Evolutionary conservation across 306 rosid species (phyloP).

Genomic region (Lathyrus aphaca): DNA sequence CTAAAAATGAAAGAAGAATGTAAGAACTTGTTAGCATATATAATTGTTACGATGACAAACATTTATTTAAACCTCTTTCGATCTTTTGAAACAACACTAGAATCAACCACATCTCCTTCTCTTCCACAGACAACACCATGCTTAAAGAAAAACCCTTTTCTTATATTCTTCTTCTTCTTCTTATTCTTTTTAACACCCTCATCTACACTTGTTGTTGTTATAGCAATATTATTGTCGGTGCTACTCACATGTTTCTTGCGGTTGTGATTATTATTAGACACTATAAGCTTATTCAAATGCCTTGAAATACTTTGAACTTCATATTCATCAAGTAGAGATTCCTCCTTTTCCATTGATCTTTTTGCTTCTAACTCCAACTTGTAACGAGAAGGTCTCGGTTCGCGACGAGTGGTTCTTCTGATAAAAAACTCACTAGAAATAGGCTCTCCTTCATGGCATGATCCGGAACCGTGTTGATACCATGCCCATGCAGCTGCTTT

Average conservation of each 20-base stretch:
- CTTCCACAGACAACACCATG: constrained; percentile 58
- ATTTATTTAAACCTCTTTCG: constrained; percentile 17
- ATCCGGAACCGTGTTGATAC: constrained; percentile 62
- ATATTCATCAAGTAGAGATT: constrained; percentile 69
- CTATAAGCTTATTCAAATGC: constrained; percentile 50
- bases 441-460: constrained; percentile 45
- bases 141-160: constrained; percentile 48
- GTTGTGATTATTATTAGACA: constrained; percentile 27
- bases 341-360: constrained; percentile 24
- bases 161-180: constrained; percentile 36
- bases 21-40: too few species aligned
- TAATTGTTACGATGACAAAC: background rate
- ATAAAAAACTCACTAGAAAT: constrained; percentile 43
- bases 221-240: background rate
- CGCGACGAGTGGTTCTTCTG: constrained; percentile 22
- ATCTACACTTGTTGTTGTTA: constrained; percentile 4
- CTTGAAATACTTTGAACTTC: constrained; percentile 66
- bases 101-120: constrained; percentile 58
- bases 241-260: background rate
- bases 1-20: too few species aligned
- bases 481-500: constrained; percentile 98
- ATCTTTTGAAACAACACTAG: constrained; percentile 14
- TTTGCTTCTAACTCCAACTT: constrained; percentile 67
- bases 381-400: constrained; percentile 68
- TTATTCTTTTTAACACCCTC: background rate